Base-by-base conservation (phyloP, 768 basidiomycete species). In the Trametes coccinea region DNA sequence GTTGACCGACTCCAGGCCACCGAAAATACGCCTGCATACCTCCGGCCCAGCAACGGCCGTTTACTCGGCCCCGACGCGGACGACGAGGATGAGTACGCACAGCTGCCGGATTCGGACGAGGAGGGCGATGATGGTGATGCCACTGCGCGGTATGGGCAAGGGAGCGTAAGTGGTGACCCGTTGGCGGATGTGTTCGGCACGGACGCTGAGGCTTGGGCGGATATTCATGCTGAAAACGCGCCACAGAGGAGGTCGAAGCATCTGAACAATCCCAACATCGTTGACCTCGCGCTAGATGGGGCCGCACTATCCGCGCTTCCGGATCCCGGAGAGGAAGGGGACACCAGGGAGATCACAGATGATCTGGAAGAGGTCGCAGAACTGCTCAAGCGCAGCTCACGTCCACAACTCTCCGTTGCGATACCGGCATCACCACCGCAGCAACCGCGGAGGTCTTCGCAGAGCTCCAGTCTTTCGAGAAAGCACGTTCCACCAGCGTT, bases 181-280 rank as follows among this genome's bases (percentile, higher is more conserved):
- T 75, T 88, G 30, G 77, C 72, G 8, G 85, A 88, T 64, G 79
- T 88, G 6, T 88, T 88, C 73, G 85, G 87, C 48, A 79, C 80
- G n/a, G 87, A 88, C 70, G 82, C 77, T 62, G 82, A 87, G 64
- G 80, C 82, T 0, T 87, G 87, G 86, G 76, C 77, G 59, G 82
- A 83, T 53, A 77, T 88, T 51, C 83, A 70, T 53, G 68, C 75
- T 43, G 72, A 79, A 59, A 67, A 62, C 63, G 60, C 59, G 45
- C 56, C 22, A 11, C 55, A 67, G 65, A 72, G 61, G 67, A 52
- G 51, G 31, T n/a, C 27, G 33, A 39, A 29, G 30, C 72, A 66
- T 60, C 63, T 48, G 60, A 70, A 8, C 30, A 77, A 83, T 67
- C 80, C 82, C 1, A 79, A 85, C 62, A 71, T 84, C 43, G 80